Conservation (phyloP, 1,139 yeast genomes). For the Hemisphaericaspora xylofermentans region DNA sequence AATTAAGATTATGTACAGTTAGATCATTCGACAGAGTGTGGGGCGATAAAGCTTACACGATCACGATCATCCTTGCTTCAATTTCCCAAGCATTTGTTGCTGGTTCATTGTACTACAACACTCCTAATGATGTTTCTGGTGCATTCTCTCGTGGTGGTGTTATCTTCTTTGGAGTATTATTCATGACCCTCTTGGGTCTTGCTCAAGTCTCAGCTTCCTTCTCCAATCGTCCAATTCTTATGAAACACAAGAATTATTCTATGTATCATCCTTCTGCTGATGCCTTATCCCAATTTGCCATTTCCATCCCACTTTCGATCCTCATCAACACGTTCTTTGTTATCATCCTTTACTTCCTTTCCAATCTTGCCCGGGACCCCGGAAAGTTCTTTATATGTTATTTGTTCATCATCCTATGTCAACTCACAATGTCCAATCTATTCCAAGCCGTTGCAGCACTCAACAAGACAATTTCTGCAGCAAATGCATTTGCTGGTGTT, state of each 20-base stretch:
- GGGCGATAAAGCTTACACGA: conserved; percentile 51
- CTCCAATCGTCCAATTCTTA: conserved; percentile 50
- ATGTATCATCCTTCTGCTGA: conserved; percentile 63
- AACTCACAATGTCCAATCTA: conserved; percentile 37
- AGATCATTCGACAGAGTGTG: conserved; percentile 52
- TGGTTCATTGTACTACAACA: conserved; percentile 52
- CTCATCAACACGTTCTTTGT: conserved; percentile 44
- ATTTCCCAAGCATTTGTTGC: conserved; percentile 49
- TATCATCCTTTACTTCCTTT: conserved; percentile 50
- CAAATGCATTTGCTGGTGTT: conserved; percentile 54
- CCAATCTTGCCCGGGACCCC: conserved; percentile 49
- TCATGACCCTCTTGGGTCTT: conserved; percentile 53
- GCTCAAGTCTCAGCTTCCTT: conserved; percentile 54
- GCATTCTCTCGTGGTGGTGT: conserved; percentile 62
- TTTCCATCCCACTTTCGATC: conserved; percentile 50
- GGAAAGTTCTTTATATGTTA: conserved; percentile 54
- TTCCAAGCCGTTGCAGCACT: conserved; percentile 53
- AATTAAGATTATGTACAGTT: conserved; percentile 43
- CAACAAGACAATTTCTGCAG: conserved; percentile 46
- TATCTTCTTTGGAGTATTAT: conserved; percentile 51
- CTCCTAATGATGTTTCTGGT: conserved; percentile 42
- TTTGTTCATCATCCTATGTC: conserved; percentile 37
- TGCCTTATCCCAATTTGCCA: conserved; percentile 45
- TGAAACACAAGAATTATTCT: conserved; percentile 56
- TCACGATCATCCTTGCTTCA: conserved; percentile 47